Evolutionary conservation across 176 grass and related monocot genomes (phyloP).

Genomic region (Saccharum spontaneum): DNA sequence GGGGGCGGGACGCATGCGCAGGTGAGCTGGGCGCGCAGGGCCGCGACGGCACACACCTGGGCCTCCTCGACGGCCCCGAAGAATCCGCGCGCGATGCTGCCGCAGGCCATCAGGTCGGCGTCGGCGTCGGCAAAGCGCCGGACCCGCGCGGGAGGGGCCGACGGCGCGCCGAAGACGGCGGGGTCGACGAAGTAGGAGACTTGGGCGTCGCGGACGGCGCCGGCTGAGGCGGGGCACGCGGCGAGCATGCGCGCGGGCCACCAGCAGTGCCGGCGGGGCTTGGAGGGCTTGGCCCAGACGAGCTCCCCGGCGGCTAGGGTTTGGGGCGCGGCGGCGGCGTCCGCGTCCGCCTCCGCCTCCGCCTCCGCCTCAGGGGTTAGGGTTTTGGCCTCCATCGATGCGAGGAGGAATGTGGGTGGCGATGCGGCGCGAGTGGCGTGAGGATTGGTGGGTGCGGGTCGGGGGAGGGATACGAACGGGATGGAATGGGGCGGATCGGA

Average conservation of each 20-base stretch:
- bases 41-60: neutral
- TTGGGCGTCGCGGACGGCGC: neutral
- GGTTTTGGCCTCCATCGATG: conserved; percentile 18
- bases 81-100: conserved; percentile 23
- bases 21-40: neutral
- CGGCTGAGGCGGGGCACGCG: neutral
- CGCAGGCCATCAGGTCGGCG: conserved; percentile 26
- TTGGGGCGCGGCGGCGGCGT: neutral
- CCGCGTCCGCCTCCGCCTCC: neutral
- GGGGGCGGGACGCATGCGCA: conserved; percentile 17
- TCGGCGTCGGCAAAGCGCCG: conserved; percentile 30
- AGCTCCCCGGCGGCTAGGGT: conserved; percentile 63
- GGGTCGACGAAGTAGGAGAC: conserved; percentile 28
- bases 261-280: conserved; percentile 40
- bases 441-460: neutral
- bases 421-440: neutral
- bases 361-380: neutral
- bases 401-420: neutral
- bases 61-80: conserved; percentile 31
- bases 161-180: neutral
- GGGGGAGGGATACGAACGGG: neutral
- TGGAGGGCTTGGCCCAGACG: conserved; percentile 62
- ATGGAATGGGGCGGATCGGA: neutral
- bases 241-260: conserved; percentile 38
- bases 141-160: conserved; percentile 17